phyloP scores from a whole-genome alignment of 495 filamentous ascomycete genomes.

The Penicillium crystallinum region DNA sequence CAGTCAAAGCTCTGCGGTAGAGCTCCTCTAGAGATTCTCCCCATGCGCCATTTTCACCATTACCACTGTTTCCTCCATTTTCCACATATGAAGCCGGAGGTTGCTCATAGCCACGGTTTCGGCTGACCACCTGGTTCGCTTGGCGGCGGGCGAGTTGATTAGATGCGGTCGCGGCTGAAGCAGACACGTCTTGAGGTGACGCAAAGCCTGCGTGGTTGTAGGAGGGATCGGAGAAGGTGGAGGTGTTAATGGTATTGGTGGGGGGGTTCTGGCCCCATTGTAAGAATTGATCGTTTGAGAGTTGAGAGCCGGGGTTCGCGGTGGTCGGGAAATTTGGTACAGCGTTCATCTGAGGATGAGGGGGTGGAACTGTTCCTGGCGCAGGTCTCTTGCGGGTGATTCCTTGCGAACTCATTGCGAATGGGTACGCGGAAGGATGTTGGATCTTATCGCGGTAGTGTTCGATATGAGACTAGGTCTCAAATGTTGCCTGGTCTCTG shows the following conservation, averaged over 20 bases:
- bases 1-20: conserved; percentile 65
- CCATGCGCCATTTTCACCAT: conserved; percentile 50
- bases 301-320: conserved; percentile 29
- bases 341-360: conserved; percentile 41
- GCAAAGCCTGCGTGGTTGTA: conserved; percentile 37
- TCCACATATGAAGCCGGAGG: conserved; percentile 48
- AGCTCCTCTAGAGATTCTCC: conserved; percentile 66
- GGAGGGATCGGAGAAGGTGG: conserved; percentile 30
- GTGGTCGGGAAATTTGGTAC: conserved; percentile 29
- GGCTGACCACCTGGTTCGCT: conserved; percentile 45
- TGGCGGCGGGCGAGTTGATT: conserved; percentile 62
- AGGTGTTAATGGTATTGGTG: conserved; percentile 29
- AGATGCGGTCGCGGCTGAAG: conserved; percentile 45
- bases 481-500: neutral
- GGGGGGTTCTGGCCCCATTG: conserved; percentile 47
- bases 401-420: conserved; percentile 40
- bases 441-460: conserved; percentile 9
- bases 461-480: neutral
- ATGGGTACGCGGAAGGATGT: conserved; percentile 3
- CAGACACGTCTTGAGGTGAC: conserved; percentile 39
- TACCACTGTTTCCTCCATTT: conserved; percentile 25
- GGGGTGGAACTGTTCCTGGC: conserved; percentile 59
- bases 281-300: conserved; percentile 51
- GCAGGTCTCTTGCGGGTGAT: conserved; percentile 65
- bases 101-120: conserved; percentile 39